Percentiles rank a stretch among this genome's conserved stretches.
Evolutionary conservation across 2,329 filamentous ascomycete species (phyloP).

Genomic region (Colletotrichum filicis): DNA sequence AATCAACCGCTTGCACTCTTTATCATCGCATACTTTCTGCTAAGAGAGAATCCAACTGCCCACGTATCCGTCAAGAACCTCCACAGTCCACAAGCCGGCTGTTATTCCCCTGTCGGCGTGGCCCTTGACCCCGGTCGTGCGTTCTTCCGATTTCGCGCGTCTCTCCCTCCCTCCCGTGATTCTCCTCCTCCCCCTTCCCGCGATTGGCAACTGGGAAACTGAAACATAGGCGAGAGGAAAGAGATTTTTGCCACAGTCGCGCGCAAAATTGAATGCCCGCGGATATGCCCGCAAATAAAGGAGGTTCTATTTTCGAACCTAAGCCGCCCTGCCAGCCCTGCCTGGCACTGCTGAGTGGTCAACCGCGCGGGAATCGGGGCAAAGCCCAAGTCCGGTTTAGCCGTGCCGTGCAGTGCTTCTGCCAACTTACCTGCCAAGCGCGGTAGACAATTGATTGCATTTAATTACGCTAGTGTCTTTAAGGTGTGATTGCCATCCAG

Average conservation of each 20-base stretch:
- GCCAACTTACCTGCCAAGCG: neutral
- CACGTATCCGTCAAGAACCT: neutral
- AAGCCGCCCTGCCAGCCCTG: neutral
- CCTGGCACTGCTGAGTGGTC: neutral
- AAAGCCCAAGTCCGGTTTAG: neutral
- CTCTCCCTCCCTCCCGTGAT: neutral
- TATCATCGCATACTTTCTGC: neutral
- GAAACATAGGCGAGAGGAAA: slow-evolving; percentile 10
- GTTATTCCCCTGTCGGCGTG: neutral
- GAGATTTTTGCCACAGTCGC: slow-evolving; percentile 19
- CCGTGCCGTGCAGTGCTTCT: neutral
- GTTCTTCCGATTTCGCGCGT: neutral
- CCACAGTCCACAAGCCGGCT: slow-evolving; percentile 1
- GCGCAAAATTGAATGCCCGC: neutral
- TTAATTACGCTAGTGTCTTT: slow-evolving; percentile 2
- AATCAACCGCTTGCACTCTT: neutral
- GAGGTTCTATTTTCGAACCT: slow-evolving; percentile 9
- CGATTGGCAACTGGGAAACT: neutral
- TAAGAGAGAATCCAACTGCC: neutral
- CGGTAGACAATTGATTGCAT: slow-evolving; percentile 3
- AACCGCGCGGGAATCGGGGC: slow-evolving; percentile 13
- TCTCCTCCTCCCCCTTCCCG: slow-evolving; percentile 2
- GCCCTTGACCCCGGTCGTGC: slow-evolving; percentile 18
- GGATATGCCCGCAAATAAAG: slow-evolving; percentile 8
- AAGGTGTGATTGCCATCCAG: neutral